Evolutionary conservation across 192 early-diverging fungal genomes (phyloP), one percentile per base, ranked within the genome.

Genomic region (Coemansia sp.): DNA sequence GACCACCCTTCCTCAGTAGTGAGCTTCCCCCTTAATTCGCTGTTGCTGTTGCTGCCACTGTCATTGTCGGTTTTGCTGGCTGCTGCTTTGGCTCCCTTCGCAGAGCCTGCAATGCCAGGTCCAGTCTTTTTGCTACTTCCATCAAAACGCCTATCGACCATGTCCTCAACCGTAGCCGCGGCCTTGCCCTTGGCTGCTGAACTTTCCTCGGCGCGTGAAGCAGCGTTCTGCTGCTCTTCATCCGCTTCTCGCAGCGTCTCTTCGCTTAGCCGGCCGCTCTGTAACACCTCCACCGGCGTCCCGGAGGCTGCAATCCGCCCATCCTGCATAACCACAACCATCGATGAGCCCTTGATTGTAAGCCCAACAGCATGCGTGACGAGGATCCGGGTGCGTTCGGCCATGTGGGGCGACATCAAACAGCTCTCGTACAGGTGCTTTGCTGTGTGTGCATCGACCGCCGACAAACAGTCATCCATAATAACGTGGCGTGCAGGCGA

Each of bases 371-470:
- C 85, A 67, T 98, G 97, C 0, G 95, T 95, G n/a, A 97, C 97
- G n/a, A 99, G 83, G 40, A 99, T 77, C 5, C 90, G 74, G 0
- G 97, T 99, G 12, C 94, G 86, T 36, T 86, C 83, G 1, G 65
- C 62, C 86, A 99, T 85, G 41, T 90, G 66, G 5, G 87, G 88
- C 13, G 76, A 58, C 58, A 87, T 84, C 66, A 97, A 65, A 57
- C 93, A 95, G 40, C 92, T 72, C 18, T 93, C 85, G 66, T 88
- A 90, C 26, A 99, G 69, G 68, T 94, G 91, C 62, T 90, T 89
- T 32, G 93, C 95, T 3, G 97, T 98, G 61, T 96, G 96, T 7
- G 94, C 89, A 71, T 99, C 98, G 6, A 98, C 97, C 22, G 98
- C 98, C n/a, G 92, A 93, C 52, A 97, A 81, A 65, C 91, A 93